A percentile compares a stretch with the other conserved stretches of the same genome.
Conservation (phyloP, 139 green algal genomes). For the Micractinium sp. region DNA sequence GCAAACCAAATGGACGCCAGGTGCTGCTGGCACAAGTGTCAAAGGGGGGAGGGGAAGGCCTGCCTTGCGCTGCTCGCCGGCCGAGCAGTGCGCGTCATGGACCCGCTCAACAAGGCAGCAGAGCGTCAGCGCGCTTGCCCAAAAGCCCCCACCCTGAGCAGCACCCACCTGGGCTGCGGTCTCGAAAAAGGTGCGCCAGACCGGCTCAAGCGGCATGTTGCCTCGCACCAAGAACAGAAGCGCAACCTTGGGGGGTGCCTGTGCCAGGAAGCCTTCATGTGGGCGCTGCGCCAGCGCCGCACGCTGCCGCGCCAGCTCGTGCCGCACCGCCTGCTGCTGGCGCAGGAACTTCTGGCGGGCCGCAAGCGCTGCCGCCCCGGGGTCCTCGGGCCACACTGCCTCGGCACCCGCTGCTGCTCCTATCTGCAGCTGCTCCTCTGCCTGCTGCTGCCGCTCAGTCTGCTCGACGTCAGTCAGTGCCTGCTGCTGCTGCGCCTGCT, state of each 20-base stretch:
- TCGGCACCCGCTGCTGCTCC: too few relatives aligned
- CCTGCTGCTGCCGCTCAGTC: too few relatives aligned
- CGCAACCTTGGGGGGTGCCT: constrained; percentile 18
- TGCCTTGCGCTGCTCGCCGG: too few relatives aligned
- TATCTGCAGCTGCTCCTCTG: too few relatives aligned
- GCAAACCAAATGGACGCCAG: too few relatives aligned
- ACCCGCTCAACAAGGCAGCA: neutral
- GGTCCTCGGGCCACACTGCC: too few relatives aligned
- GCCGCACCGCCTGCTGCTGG: neutral
- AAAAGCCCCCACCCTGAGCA: neutral
- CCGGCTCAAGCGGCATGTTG: constrained; percentile 33
- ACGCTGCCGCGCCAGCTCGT: neutral
- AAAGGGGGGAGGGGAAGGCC: neutral
- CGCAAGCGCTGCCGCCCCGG: neutral
- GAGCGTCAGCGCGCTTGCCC: neutral
- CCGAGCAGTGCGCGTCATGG: too few relatives aligned
- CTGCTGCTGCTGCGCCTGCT: too few relatives aligned
- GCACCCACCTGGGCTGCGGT: neutral
- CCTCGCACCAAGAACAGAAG: constrained; percentile 43
- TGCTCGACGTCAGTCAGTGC: too few relatives aligned
- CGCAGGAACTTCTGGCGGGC: neutral
- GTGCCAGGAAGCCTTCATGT: neutral
- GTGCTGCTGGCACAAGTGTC: too few relatives aligned
- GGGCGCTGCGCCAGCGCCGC: neutral
- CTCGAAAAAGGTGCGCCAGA: constrained; percentile 37